Conservation (phyloP, 768 basidiomycete species). For the Antrodiella citrinella region DNA sequence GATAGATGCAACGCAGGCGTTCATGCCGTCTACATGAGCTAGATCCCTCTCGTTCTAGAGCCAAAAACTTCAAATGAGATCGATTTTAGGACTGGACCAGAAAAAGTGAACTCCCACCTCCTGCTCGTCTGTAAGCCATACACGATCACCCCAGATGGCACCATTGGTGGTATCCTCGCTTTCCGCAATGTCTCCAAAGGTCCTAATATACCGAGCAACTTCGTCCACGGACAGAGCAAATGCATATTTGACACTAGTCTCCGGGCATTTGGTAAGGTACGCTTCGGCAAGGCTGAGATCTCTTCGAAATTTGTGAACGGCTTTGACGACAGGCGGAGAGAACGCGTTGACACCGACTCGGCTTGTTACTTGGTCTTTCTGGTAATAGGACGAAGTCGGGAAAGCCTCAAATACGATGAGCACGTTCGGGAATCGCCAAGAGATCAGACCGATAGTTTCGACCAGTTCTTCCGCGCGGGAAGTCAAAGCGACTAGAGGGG, state of each 20-base stretch:
- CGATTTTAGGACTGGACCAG: conserved; percentile 27
- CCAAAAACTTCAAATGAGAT: conserved; percentile 32
- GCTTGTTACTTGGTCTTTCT: neutral
- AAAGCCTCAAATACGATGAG: conserved; percentile 46
- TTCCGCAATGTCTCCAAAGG: conserved; percentile 54
- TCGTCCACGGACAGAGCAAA: conserved; percentile 57
- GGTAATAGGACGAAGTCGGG: conserved; percentile 2
- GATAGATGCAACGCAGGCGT: conserved; percentile 58
- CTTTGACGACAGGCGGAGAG: conserved; percentile 60
- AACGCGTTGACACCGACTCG: conserved; percentile 26
- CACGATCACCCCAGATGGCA: conserved; percentile 48
- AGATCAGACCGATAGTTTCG: conserved; percentile 38
- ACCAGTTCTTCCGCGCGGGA: conserved; percentile 38
- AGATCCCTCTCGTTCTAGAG: conserved; percentile 55
- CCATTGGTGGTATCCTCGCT: conserved; percentile 33
- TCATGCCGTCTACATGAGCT: conserved; percentile 52
- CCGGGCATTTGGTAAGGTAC: conserved; percentile 39
- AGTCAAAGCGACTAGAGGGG: conserved; percentile 39
- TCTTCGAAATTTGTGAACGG: conserved; percentile 59
- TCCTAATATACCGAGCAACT: conserved; percentile 45
- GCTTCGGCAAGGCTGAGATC: conserved; percentile 57
- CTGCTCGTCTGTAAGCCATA: conserved; percentile 54
- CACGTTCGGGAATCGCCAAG: conserved; percentile 54
- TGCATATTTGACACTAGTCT: conserved; percentile 40
- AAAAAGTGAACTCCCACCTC: too few relatives aligned